Conservation (phyloP, 768 basidiomycete species). For the Tubosaeta brunneosetosa region DNA sequence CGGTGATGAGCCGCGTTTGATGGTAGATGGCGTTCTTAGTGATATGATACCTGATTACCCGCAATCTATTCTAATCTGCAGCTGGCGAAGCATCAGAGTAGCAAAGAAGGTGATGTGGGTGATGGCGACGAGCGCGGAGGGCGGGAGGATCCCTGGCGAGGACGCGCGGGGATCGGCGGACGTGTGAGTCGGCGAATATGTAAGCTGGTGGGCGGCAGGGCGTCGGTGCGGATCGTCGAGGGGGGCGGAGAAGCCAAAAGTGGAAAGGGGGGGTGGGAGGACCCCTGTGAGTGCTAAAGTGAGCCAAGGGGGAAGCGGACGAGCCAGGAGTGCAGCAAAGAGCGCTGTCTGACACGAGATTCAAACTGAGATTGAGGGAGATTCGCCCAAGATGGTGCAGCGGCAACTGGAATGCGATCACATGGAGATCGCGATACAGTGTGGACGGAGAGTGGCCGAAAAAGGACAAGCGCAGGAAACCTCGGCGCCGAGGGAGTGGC, state of each 20-base stretch:
- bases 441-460: conserved; percentile 29
- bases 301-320: conserved; percentile 26
- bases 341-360: conserved; percentile 28
- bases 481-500: conserved; percentile 42
- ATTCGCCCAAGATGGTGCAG: conserved; percentile 32
- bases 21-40: conserved; percentile 20
- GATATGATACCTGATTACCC: conserved; percentile 29
- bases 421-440: conserved; percentile 24
- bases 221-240: conserved; percentile 32
- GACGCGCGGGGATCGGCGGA: conserved; percentile 17
- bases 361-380: conserved; percentile 25
- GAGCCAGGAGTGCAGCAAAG: conserved; percentile 22
- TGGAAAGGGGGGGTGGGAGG: conserved; percentile 13
- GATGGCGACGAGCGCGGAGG: conserved; percentile 21
- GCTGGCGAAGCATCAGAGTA: not conserved
- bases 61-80: conserved; percentile 28
- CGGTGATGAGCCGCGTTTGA: conserved; percentile 15
- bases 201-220: conserved; percentile 15
- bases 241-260: conserved; percentile 13
- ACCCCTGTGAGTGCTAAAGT: conserved; percentile 29
- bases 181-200: conserved; percentile 20
- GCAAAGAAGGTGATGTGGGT: conserved; percentile 18
- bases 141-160: conserved; percentile 2
- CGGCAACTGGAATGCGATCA: conserved; percentile 32
- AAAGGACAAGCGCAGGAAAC: conserved; percentile 27